Evolutionary conservation across 495 filamentous ascomycete species (phyloP), one percentile per base, ranked within the genome.

Genomic region (Xylaria castorea): DNA sequence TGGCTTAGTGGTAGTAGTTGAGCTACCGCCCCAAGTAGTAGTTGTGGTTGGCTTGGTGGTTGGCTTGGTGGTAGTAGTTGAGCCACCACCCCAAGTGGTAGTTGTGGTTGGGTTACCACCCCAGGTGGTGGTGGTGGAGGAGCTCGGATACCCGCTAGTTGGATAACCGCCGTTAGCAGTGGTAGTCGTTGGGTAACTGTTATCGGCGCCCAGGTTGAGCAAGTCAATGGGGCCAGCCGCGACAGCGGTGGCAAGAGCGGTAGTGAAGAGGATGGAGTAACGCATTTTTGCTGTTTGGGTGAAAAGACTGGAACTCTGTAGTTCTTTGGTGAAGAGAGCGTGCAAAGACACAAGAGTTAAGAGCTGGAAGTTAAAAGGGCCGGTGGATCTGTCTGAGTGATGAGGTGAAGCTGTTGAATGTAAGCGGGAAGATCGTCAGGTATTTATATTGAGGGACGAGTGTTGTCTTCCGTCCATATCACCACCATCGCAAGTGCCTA

Each of bases 161-260:
- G 64, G 64, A 30, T 51, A 30, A 9, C 46, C 32, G 14, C 20
- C 64, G 38, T 6, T 16, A 25, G 64, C 2, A 25, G 46, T 18
- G 11, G 63, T 34, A 0, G 42, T 14, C 3, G 46, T 53, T 22
- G 64, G 64, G 46, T 67, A 67, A 0, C 46, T 42, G 38, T 42
- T 42, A 12, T 42, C 3, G 3, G 27, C 42, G 46, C 36, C 48
- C 34, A 32, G 64, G n/a, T 27, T 20, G 8, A 55, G 48, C 12
- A 68, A n/a, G 5, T 68, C 66, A 36, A 68, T 57, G 25, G 66
- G 66, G 9, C 50, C 50, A 3, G 66, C 66, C 48, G 36, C 48
- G n/a, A 68, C 66, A 14, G 66, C 66, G 32, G 66, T 68, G 22
- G 66, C 66, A 55, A 68, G 66, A 18, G 44, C 18, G 9, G 66